Evolutionary conservation across 2,329 filamentous ascomycete species (phyloP).

Genomic region (Pleurostoma richardsiae): DNA sequence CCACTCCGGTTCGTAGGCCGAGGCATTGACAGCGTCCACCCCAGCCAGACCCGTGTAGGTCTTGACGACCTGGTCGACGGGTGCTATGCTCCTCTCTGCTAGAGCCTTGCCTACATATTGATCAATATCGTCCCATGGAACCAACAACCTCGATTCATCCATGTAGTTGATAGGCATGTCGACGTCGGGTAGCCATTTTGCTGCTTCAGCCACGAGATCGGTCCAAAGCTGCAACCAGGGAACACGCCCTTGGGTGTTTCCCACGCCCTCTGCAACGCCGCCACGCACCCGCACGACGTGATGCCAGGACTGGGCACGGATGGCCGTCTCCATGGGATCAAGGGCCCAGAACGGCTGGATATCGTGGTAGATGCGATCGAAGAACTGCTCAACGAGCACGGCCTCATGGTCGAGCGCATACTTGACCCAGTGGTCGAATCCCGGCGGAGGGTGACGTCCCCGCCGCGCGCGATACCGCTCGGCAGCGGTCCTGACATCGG

Average conservation of each 20-base stretch:
- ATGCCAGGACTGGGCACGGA: slow-evolving; percentile 34
- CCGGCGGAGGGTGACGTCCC: slow-evolving; percentile 44
- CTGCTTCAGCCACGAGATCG: slow-evolving; percentile 44
- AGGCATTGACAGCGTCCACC: slow-evolving; percentile 26
- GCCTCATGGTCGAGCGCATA: slow-evolving; percentile 36
- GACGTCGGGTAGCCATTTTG: slow-evolving; percentile 53
- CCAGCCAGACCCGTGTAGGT: slow-evolving; percentile 33
- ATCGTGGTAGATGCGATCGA: slow-evolving; percentile 50
- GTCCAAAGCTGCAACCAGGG: slow-evolving; percentile 44
- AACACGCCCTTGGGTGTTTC: slow-evolving; percentile 33
- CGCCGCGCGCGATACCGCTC: slow-evolving; percentile 37
- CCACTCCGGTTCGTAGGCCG: slow-evolving; percentile 42
- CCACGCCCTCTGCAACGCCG: slow-evolving; percentile 31
- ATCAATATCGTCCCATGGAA: slow-evolving; percentile 52
- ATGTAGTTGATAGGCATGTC: slow-evolving; percentile 63
- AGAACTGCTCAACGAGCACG: slow-evolving; percentile 41
- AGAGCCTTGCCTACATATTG: slow-evolving; percentile 43
- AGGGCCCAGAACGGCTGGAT: slow-evolving; percentile 50
- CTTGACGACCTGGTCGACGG: slow-evolving; percentile 35
- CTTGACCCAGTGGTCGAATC: slow-evolving; percentile 41
- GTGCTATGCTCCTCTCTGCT: slow-evolving; percentile 33
- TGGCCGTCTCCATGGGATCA: slow-evolving; percentile 25
- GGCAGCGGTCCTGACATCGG: slow-evolving; percentile 37
- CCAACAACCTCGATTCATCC: slow-evolving; percentile 59
- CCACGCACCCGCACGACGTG: slow-evolving; percentile 43